Evolutionary conservation across 169 alveolate species (phyloP).

Genomic region (Plasmodium adleri): DNA sequence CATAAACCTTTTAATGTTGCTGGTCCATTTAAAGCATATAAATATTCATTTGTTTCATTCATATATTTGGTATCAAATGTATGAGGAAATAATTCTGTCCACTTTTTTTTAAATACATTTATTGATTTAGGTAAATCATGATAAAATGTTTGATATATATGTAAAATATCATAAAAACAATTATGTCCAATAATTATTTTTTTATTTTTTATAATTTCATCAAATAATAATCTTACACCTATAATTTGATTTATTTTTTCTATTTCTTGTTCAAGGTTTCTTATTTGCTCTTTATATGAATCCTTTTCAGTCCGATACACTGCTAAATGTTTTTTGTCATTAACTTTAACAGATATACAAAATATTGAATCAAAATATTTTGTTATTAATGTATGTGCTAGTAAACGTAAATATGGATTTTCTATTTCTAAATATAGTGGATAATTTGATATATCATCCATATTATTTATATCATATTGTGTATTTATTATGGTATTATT

Average conservation of each 20-base stretch:
- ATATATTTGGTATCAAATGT: conserved; percentile 89
- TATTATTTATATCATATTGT: not conserved
- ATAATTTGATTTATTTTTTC: conserved; percentile 79
- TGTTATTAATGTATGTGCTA: conserved; percentile 89
- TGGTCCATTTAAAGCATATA: conserved; percentile 83
- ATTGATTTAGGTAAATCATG: conserved; percentile 88
- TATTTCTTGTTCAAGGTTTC: conserved; percentile 78
- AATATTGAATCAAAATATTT: conserved; percentile 87
- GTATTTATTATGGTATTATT: not conserved
- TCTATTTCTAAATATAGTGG: conserved; percentile 88
- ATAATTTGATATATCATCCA: conserved; percentile 18
- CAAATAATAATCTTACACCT: conserved; percentile 90
- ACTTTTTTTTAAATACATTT: conserved; percentile 84
- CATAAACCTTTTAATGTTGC: conserved; percentile 87
- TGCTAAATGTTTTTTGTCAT: conserved; percentile 80
- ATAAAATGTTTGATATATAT: conserved; percentile 89
- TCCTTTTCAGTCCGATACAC: conserved; percentile 86
- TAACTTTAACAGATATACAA: conserved; percentile 84
- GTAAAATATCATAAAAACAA: conserved; percentile 91
- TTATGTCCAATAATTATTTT: conserved; percentile 90
- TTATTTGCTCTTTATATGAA: conserved; percentile 82
- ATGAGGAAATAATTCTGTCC: conserved; percentile 85
- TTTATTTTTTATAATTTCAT: conserved; percentile 79
- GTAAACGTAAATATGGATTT: conserved; percentile 88
- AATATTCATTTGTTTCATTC: conserved; percentile 86